Evolutionary conservation across 78 protist genomes (phyloP), one percentile per base, ranked within the genome.

Genomic region (Bodo saltans): DNA sequence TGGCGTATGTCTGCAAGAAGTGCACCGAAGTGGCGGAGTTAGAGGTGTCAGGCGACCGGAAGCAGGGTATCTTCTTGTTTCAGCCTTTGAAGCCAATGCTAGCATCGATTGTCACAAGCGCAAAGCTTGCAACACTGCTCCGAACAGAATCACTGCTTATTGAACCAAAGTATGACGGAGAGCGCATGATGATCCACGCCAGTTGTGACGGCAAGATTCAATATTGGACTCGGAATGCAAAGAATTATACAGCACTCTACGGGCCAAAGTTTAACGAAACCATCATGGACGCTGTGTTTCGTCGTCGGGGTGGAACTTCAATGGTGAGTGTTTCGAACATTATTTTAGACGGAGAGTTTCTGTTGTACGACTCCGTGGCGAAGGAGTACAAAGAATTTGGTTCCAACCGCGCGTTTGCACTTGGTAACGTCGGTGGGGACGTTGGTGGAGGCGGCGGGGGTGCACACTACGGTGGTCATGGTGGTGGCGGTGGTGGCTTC

Each of bases 141-240:
- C 52, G 1, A 0, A 11, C 35, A 11, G 74, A 83, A 25, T 41
- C 71, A 1, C 74, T 35, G 38, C 42, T 78, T 12, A 60, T 93
- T 3, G 97, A 94, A 68, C 74, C 83, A 12, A 94, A 94, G 84
- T 92, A 72, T 70, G 97, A 94, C 68, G 97, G 97, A 28, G 97
- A 94, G 81, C 86, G 97, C 30, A 83, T 90, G 26, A 90, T 88
- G 82, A 34, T 93, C 12, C 97, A 94, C 81, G 8, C 30, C 33
- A 47, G 42, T 33, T 60, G 70, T 28, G 71, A 38, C 39, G 11
- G 11, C 70, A 23, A 25, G 25, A 1, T 53, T 2, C 27, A 4
- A n/a, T 85, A 71, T 21, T 67, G 17, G 33, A 74, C 88, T 4
- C 42, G 88, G 33, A 85, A 85, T 32, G 33, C 83, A 38, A 85